Conservation (phyloP, 352 stramenopile species). For the Globisporangium nagaii region DNA sequence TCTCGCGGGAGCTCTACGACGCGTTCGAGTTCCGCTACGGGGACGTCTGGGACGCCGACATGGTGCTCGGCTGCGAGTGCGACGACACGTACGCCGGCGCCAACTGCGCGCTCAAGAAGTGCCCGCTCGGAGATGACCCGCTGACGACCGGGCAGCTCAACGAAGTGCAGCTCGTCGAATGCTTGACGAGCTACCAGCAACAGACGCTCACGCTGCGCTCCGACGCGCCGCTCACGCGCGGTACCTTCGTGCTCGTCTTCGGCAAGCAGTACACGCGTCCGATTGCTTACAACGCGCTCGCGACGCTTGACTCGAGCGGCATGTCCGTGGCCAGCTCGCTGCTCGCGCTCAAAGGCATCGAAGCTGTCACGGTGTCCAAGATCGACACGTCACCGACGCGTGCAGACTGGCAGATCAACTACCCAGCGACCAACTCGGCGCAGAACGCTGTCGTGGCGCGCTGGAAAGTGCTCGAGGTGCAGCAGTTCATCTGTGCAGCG, state of each 20-base stretch:
- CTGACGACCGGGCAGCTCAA: conserved; percentile 51
- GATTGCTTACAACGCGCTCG: conserved; percentile 50
- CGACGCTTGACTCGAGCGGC: conserved; percentile 35
- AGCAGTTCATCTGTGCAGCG: conserved; percentile 76
- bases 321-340: conserved; percentile 47
- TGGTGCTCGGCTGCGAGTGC: conserved; percentile 72
- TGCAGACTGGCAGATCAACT: conserved; percentile 48
- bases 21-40: conserved; percentile 32
- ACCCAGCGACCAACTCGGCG: conserved; percentile 31
- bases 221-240: conserved; percentile 35
- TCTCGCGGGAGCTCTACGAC: conserved; percentile 54
- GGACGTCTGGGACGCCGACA: conserved; percentile 65
- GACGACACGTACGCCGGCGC: conserved; percentile 49
- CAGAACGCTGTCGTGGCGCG: conserved; percentile 44
- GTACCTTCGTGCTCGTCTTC: conserved; percentile 57
- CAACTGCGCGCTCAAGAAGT: conserved; percentile 59
- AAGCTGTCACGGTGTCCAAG: conserved; percentile 29
- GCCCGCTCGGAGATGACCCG: conserved; percentile 61
- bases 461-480: conserved; percentile 64
- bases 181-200: conserved; percentile 50
- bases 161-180: conserved; percentile 59
- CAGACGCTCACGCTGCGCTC: conserved; percentile 46
- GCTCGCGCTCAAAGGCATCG: conserved; percentile 30
- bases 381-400: conserved; percentile 21
- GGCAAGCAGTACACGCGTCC: conserved; percentile 59